Conservation (phyloP, 2,329 filamentous ascomycete genomes). For the Phaeosphaeria sp. region DNA sequence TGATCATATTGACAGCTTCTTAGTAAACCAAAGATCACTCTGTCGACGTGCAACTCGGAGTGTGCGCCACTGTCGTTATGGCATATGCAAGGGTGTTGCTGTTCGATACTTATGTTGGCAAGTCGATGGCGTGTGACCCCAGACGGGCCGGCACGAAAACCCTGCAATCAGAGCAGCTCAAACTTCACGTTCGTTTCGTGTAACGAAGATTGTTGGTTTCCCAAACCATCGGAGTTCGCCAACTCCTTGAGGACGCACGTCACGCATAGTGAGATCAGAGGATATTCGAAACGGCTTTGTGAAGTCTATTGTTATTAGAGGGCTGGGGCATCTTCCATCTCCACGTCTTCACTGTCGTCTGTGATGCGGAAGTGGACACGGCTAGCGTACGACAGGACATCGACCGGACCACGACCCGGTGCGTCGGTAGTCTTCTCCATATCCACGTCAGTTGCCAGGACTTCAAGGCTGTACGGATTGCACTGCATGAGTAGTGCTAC, state of each 20-base stretch:
- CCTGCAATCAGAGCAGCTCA: not conserved
- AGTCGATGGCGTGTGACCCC: not conserved
- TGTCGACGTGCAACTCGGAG: too few relatives aligned
- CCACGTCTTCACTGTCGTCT: not conserved
- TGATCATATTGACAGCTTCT: not conserved
- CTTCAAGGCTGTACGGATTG: not conserved
- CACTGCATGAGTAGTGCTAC: constrained; percentile 3
- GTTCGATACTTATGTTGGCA: not conserved
- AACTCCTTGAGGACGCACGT: not conserved
- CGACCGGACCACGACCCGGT: not conserved
- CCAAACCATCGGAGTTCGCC: not conserved
- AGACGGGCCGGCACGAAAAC: not conserved
- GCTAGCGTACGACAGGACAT: not conserved
- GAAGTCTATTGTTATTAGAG: not conserved
- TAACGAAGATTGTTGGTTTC: not conserved
- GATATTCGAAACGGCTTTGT: not conserved
- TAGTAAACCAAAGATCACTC: not conserved
- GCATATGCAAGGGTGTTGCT: not conserved
- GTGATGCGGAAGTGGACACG: not conserved
- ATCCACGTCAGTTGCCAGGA: not conserved
- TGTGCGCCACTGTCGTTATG: too few relatives aligned
- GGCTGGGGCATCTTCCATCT: not conserved
- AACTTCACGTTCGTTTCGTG: not conserved
- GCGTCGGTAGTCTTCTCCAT: not conserved
- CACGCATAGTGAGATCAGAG: not conserved